Evolutionary conservation across 495 filamentous ascomycete genomes (phyloP).

Genomic region (Xeromyces bisporus): DNA sequence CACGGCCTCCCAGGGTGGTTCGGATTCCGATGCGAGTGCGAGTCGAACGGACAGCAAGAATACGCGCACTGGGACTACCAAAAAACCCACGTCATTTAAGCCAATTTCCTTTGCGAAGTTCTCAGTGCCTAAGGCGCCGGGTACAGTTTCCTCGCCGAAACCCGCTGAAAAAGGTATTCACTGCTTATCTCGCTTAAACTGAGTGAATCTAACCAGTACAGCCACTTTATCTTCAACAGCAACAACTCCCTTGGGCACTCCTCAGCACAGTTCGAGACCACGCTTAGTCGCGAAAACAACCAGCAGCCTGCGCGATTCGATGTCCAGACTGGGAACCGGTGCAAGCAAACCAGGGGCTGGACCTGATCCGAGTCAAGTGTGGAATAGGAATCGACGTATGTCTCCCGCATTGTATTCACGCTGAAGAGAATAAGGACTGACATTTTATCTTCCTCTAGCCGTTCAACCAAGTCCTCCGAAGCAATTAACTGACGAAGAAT

Average conservation of each 20-base stretch:
- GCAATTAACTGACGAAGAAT: constrained; percentile 90
- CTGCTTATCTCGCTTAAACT: background rate
- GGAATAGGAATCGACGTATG: constrained; percentile 97
- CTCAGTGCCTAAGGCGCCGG: constrained; percentile 33
- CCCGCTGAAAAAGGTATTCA: constrained; percentile 37
- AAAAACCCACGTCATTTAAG: constrained; percentile 82
- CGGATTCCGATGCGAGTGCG: constrained; percentile 32
- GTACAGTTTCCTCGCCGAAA: constrained; percentile 37
- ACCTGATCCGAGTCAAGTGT: constrained; percentile 64
- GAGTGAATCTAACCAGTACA: constrained; percentile 14
- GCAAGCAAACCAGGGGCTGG: constrained; percentile 33
- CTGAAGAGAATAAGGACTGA: constrained; percentile 10
- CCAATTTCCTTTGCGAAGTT: constrained; percentile 84
- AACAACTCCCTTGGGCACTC: constrained; percentile 23
- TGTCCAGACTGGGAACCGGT: constrained; percentile 28
- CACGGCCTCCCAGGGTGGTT: constrained; percentile 28
- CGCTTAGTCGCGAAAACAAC: constrained; percentile 53
- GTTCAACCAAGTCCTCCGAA: constrained; percentile 66
- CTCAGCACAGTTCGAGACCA: constrained; percentile 33
- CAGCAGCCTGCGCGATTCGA: constrained; percentile 34
- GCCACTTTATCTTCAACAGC: constrained; percentile 25
- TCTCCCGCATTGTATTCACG: constrained; percentile 4
- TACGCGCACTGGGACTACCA: constrained; percentile 51
- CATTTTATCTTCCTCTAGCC: constrained; percentile 30
- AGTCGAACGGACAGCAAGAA: constrained; percentile 39